These are phyloP conservation scores for Hygrophoropsis aurantiaca DNA, from an alignment of 768 basidiomycete species.

Conservation along the genomic window DNA sequence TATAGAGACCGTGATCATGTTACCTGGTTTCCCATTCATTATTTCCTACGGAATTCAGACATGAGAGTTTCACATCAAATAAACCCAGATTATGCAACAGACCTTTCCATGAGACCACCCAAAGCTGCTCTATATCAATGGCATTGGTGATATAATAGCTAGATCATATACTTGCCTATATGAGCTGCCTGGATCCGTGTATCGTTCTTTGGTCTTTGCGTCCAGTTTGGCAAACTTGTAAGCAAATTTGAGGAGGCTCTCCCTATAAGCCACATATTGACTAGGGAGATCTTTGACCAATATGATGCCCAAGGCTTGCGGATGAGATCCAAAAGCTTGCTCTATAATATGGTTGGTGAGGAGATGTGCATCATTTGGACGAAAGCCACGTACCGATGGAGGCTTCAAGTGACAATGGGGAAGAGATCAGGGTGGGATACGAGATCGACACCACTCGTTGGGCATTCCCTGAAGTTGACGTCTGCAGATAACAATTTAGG, in stretches of 20 bases:
- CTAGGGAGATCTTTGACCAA: conserved; percentile 79
- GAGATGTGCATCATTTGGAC: conserved; percentile 1
- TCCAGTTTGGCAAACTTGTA: conserved; percentile 76
- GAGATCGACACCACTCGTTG: conserved; percentile 51
- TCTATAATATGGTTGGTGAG: conserved; percentile 40
- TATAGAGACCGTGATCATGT: conserved; percentile 6
- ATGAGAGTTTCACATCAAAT: not conserved
- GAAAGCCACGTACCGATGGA: conserved; percentile 55
- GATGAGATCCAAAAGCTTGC: conserved; percentile 79
- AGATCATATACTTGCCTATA: conserved; percentile 60
- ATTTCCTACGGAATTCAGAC: conserved; percentile 58
- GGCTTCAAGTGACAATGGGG: conserved; percentile 49
- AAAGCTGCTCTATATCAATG: conserved; percentile 48
- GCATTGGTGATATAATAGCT: not conserved
- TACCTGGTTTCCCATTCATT: conserved; percentile 91
- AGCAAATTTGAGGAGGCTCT: conserved; percentile 71
- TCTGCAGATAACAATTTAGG: conserved; percentile 12
- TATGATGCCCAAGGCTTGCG: conserved; percentile 77
- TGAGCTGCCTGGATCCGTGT: conserved; percentile 66
- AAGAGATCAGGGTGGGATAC: conserved; percentile 54
- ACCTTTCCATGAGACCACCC: conserved; percentile 99
- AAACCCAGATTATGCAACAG: conserved; percentile 8
- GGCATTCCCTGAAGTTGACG: conserved; percentile 11
- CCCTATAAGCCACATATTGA: conserved; percentile 60
- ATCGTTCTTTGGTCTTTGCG: conserved; percentile 65